Evolutionary conservation across 164 flowering plant genomes (phyloP), one percentile per base, ranked within the genome.

Genomic region (Magnolia sinica): DNA sequence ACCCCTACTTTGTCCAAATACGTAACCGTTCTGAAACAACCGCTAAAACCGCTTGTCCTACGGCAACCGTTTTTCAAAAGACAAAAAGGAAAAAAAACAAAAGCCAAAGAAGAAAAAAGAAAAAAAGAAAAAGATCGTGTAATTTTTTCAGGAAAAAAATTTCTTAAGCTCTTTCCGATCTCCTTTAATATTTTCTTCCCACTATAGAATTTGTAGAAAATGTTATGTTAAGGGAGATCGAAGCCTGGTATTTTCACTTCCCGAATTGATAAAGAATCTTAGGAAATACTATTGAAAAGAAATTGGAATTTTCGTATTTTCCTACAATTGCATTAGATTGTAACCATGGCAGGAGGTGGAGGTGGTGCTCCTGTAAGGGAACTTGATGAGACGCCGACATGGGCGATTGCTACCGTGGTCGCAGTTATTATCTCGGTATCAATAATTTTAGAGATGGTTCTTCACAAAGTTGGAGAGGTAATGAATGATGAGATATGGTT

Each of bases 361-460:
- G 89, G 77, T 13, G 83, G 72, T 5, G 73, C 50, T 6, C 20
- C 23, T 27, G 31, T 82, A 8, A 88, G 92, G 76, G 81, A 86
- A 82, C 91, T 93, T 3, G 89, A 87, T 81, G 89, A 88, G 79
- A 93, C 98, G n/a, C 91, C 98, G 0, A 91, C 98, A 73, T 93
- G 98, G 96, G 95, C 98, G 1, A 97, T 93, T 3, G 91, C 95
- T 16, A 76, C 76, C 10, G 89, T 93, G 55, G 90, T 91, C 80
- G 86, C 92, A 11, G 84, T 84, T 19, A 83, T 93, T 70, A 86
- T 93, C 76, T 23, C 92, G 58, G 81, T 92, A 63, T 93, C 98
- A 9, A 78, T 91, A 24, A 50, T 79, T 64, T 78, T 92, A 80
- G 98, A 93, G 76, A 91, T 85, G 82, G 71, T 81, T 75, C 90